Conservation (phyloP, 1,284 basidiomycete genomes). For the Neonothopanus nambi region DNA sequence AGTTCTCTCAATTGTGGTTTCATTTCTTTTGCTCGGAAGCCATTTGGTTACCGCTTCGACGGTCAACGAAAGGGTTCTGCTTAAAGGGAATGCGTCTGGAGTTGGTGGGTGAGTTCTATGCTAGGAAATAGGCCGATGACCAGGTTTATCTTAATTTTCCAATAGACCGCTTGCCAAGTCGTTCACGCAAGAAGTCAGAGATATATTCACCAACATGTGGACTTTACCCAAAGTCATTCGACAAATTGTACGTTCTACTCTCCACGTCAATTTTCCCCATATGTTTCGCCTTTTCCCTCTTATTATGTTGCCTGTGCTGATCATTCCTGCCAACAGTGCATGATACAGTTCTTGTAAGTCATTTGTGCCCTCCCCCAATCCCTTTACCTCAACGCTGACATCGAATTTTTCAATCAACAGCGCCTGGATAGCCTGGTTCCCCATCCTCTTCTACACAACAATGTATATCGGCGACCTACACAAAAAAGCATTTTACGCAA, state of each 20-base stretch:
- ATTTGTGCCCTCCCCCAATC: not conserved
- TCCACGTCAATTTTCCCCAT: conserved; percentile 3
- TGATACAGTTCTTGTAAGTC: conserved; percentile 87
- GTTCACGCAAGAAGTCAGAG: conserved; percentile 52
- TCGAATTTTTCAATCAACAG: conserved; percentile 35
- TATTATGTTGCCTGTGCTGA: not conserved
- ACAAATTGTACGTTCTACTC: conserved; percentile 63
- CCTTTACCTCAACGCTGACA: not conserved
- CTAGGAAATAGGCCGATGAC: not conserved
- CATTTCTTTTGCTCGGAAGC: conserved; percentile 49
- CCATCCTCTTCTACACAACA: conserved; percentile 85
- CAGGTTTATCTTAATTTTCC: not conserved
- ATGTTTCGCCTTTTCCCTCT: not conserved
- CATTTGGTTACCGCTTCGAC: conserved; percentile 62
- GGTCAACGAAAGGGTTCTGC: conserved; percentile 78
- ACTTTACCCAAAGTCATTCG: conserved; percentile 75
- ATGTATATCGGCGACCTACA: conserved; percentile 88
- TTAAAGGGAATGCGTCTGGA: conserved; percentile 21
- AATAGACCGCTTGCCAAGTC: conserved; percentile 31
- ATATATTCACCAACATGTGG: conserved; percentile 70
- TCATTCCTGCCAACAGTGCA: conserved; percentile 44
- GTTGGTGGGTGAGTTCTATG: conserved; percentile 15
- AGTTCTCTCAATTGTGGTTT: conserved; percentile 64
- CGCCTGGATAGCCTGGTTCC: conserved; percentile 87
- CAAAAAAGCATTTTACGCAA: conserved; percentile 47